Percentiles rank a stretch among this genome's conserved stretches.
These are phyloP conservation scores for Hericium rajendrae DNA, from an alignment of 768 basidiomycete genomes.

Conservation along the genomic window DNA sequence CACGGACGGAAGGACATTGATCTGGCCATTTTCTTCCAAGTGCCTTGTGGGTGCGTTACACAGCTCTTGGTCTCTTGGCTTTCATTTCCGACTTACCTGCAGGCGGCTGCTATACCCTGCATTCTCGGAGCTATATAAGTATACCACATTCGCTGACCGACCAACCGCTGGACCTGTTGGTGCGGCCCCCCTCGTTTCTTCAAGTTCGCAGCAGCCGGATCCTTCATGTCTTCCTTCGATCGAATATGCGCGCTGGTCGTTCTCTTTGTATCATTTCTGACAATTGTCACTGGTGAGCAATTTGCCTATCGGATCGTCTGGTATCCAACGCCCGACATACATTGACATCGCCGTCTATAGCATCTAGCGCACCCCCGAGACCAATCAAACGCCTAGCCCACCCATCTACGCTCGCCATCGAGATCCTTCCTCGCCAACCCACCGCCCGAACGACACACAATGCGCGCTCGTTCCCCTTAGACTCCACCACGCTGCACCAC, in stretches of 20 bases:
- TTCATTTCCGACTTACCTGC: too few species aligned
- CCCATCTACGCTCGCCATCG: conserved; percentile 29
- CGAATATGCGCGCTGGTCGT: conserved; percentile 14
- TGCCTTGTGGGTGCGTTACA: too few species aligned
- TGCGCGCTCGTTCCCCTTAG: conserved; percentile 19
- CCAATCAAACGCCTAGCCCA: conserved; percentile 29
- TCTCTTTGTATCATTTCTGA: conserved; percentile 6
- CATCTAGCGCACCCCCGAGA: conserved; percentile 19
- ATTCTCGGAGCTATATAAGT: background rate
- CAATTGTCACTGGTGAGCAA: conserved; percentile 7
- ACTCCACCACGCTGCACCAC: conserved; percentile 45
- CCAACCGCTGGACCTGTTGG: background rate
- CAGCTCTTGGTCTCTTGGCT: too few species aligned
- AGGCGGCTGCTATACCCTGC: background rate
- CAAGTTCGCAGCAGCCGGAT: background rate
- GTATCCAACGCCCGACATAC: too few species aligned
- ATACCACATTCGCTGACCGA: background rate
- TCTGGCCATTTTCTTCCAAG: too few species aligned
- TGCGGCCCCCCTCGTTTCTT: background rate
- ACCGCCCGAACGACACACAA: background rate
- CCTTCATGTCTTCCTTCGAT: conserved; percentile 1
- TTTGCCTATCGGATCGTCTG: too few species aligned
- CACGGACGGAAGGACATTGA: too few species aligned
- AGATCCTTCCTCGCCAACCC: conserved; percentile 29
- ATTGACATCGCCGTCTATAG: background rate